Evolutionary conservation across 257 asterid species (phyloP), one percentile per base, ranked within the genome.

Genomic region (Fraxinus pennsylvanica): DNA sequence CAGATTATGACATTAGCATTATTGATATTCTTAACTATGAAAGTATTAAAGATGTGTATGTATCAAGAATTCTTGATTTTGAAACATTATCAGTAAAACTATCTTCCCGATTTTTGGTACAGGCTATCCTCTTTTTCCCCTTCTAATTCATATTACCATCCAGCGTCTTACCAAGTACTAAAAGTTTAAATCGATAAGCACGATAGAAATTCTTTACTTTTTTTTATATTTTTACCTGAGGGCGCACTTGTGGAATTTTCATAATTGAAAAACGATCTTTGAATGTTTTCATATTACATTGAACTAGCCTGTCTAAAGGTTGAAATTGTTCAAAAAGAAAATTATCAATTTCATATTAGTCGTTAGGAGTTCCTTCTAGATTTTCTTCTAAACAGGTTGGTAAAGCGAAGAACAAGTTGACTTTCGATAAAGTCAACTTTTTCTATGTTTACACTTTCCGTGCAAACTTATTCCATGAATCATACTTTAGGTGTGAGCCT

Each of bases 1-100:
- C 81, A 68, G 81, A 77, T 84, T 82, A 81, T 82, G 87, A 80
- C 73, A 81, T 69, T 84, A 82, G 79, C 27, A 59, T 61, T 70
- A 38, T 57, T 78, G 45, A 54, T 59, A 73, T 54, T 71, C 35
- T 22, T 22, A 25, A 17, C 19, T 30, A 61, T 72, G 57, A 13
- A 81, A 3, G 2, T 29, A 77, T 32, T 57, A 67, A 79, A 38
- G 43, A 80, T 72, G 72, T 79, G 66, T 54, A n/a, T 84, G 83
- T 82, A 80, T 72, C 66, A 21, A 50, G 17, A 43, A 72, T 74
- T 71, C 22, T 72, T 50, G 66, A 29, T 38, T 87, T 9, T 27
- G 69, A 75, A 57, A 70, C 19, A 82, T 81, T 68, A 75, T 81
- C 22, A 86, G 69, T 74, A 43, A 78, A 79, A 76, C 54, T 81